These are phyloP conservation scores for Pterocarpus santalinus DNA, from an alignment of 306 rosid genomes.

Conservation along the genomic window DNA sequence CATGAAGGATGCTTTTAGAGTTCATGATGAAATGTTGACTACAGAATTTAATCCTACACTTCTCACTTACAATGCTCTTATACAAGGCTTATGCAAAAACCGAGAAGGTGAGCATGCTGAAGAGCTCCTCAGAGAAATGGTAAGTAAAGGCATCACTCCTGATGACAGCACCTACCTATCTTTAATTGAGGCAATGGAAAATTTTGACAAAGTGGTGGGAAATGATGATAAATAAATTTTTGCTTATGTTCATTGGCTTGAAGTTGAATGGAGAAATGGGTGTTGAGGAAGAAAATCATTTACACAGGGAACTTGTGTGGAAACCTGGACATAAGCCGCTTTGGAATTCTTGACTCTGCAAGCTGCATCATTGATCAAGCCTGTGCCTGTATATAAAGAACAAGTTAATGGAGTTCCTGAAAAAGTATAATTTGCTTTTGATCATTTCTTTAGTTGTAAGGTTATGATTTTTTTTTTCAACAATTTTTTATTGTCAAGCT, in stretches of 20 bases:
- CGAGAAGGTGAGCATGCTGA: constrained; percentile 77
- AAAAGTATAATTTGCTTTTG: constrained; percentile 34
- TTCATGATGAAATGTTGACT: constrained; percentile 78
- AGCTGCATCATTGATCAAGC: constrained; percentile 29
- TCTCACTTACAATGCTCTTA: constrained; percentile 89
- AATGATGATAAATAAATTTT: constrained; percentile 52
- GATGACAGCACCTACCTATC: constrained; percentile 78
- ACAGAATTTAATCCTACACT: constrained; percentile 85
- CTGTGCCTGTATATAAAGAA: constrained; percentile 18
- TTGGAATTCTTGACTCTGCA: constrained; percentile 37
- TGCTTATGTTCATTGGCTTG: constrained; percentile 34
- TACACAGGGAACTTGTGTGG: constrained; percentile 27
- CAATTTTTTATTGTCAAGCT: constrained; percentile 31
- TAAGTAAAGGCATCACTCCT: constrained; percentile 76
- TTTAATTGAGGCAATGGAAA: constrained; percentile 65
- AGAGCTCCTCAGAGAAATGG: constrained; percentile 89
- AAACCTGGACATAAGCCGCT: constrained; percentile 20
- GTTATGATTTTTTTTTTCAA: neutral
- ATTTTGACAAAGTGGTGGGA: constrained; percentile 49
- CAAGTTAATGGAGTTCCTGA: constrained; percentile 24
- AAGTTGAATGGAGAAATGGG: constrained; percentile 31
- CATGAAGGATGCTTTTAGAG: constrained; percentile 76
- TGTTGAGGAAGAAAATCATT: constrained; percentile 34
- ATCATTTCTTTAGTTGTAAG: constrained; percentile 22
- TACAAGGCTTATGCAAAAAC: constrained; percentile 78